Conservation (phyloP, 2,329 filamentous ascomycete species). For the Sporothrix pseudoabietina region DNA sequence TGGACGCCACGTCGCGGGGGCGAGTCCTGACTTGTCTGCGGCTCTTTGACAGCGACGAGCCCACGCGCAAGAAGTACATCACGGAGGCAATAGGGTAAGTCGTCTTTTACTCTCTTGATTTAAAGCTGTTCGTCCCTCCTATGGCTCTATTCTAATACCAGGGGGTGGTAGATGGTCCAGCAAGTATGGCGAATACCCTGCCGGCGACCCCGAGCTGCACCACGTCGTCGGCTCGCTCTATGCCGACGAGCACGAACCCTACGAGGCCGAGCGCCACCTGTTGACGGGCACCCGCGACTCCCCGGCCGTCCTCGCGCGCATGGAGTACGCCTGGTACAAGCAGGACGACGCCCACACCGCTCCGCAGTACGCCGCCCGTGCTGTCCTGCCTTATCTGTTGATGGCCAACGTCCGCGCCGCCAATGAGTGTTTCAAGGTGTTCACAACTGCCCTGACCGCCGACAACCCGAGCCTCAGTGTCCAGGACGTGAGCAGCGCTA, state of each 20-base stretch:
- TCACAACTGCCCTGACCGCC: conserved; percentile 65
- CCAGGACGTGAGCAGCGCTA: conserved; percentile 77
- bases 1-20: conserved; percentile 73
- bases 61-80: conserved; percentile 90
- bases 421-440: conserved; percentile 77
- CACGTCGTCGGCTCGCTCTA: conserved; percentile 86
- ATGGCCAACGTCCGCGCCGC: conserved; percentile 89
- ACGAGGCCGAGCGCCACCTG: conserved; percentile 91
- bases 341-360: conserved; percentile 87
- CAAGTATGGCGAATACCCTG: conserved; percentile 82
- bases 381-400: conserved; percentile 86
- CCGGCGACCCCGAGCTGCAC: conserved; percentile 91
- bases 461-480: conserved; percentile 63
- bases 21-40: conserved; percentile 76
- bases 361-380: conserved; percentile 80
- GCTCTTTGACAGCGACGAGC: conserved; percentile 79
- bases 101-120: neutral
- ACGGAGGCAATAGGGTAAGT: conserved; percentile 76
- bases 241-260: conserved; percentile 88
- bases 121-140: neutral
- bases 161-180: conserved; percentile 68
- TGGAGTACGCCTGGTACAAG: conserved; percentile 94
- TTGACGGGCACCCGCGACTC: conserved; percentile 88
- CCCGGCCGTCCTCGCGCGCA: conserved; percentile 72
- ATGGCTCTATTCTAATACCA: neutral